Evolutionary conservation across 2,329 filamentous ascomycete genomes (phyloP).

Genomic region (Beauveria sp.): DNA sequence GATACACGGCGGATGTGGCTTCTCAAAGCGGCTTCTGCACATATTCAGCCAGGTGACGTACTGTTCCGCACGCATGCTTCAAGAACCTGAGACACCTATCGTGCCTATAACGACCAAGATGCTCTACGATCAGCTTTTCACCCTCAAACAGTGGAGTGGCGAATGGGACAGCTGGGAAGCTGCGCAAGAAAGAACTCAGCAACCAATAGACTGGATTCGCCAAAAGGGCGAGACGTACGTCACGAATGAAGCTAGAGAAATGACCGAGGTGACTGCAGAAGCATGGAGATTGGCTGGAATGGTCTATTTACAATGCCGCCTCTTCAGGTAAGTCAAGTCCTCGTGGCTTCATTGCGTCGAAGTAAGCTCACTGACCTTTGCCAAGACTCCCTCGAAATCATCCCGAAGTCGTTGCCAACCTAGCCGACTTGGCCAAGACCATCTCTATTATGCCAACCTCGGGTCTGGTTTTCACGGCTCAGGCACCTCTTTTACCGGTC

Average conservation of each 20-base stretch:
- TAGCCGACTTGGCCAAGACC: constrained; percentile 27
- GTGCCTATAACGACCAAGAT: constrained; percentile 24
- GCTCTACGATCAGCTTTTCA: constrained; percentile 20
- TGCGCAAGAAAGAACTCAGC: constrained; percentile 10
- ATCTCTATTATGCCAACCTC: constrained; percentile 34
- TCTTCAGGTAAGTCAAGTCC: constrained; percentile 24
- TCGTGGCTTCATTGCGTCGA: too few species aligned
- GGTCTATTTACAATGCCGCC: constrained; percentile 32
- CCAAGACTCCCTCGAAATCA: constrained; percentile 30
- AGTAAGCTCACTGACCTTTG: not conserved
- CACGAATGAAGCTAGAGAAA: constrained; percentile 23
- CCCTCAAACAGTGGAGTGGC: constrained; percentile 29
- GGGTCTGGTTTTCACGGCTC: constrained; percentile 32
- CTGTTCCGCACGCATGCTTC: constrained; percentile 25
- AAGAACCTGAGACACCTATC: constrained; percentile 25
- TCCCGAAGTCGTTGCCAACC: constrained; percentile 23
- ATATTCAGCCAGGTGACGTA: constrained; percentile 31
- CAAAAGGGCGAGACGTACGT: constrained; percentile 16
- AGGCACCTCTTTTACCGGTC: constrained; percentile 33
- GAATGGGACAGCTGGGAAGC: constrained; percentile 21
- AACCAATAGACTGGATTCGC: constrained; percentile 25
- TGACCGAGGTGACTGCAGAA: constrained; percentile 35
- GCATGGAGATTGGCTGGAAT: constrained; percentile 33
- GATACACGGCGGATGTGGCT: constrained; percentile 35
- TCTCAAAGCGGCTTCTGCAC: constrained; percentile 32